Conservation (phyloP, 257 asterid species). For the Capsicum chinense region DNA sequence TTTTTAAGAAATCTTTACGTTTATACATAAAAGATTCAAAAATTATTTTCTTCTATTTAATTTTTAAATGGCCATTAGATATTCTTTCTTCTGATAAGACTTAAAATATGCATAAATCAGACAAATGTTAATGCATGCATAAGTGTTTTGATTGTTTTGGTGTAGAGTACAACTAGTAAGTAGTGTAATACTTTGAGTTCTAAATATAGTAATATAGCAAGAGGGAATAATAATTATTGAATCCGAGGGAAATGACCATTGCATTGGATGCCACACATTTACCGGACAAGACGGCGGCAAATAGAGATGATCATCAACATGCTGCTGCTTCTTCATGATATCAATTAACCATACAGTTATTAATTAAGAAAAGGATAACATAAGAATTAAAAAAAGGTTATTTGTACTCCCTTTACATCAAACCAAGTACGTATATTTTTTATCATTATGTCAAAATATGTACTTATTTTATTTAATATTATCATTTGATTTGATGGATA, state of each 20-base stretch:
- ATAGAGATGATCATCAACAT: neutral
- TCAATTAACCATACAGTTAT: neutral
- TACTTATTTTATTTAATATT: neutral
- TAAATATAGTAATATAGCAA: too few species aligned
- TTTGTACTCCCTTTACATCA: neutral
- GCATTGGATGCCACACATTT: constrained; percentile 3
- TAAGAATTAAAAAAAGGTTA: neutral
- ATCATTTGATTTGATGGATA: neutral
- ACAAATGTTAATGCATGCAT: too few species aligned
- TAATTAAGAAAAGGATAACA: neutral
- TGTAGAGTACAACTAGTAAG: neutral
- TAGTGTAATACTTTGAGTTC: too few species aligned
- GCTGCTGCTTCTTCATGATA: neutral
- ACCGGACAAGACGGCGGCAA: neutral
- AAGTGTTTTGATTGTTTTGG: too few species aligned
- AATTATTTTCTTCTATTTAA: too few species aligned
- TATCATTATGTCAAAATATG: neutral
- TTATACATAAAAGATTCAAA: too few species aligned
- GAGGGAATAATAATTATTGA: neutral
- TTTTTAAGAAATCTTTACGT: too few species aligned
- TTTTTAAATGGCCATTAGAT: too few species aligned
- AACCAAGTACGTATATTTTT: neutral
- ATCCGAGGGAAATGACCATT: neutral
- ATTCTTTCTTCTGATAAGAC: too few species aligned
- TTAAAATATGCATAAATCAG: too few species aligned